Evolutionary conservation across 805 yeast genomes (phyloP), one percentile per base, ranked within the genome.

Genomic region (Candida tammaniensis): DNA sequence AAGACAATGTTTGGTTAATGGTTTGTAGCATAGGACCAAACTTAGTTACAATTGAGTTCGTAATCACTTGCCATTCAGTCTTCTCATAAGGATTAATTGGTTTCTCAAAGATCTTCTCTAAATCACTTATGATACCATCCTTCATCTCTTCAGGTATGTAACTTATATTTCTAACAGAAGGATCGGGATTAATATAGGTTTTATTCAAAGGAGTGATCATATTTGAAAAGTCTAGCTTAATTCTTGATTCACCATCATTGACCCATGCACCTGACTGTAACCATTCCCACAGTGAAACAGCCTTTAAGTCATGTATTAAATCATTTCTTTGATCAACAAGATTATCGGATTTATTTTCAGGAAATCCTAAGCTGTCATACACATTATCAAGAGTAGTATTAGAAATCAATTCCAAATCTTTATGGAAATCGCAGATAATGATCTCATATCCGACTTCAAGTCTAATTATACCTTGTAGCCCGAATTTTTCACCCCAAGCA

Each of bases 401-500:
- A 1, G 74, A 64, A 5, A 76, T 64, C 21, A 78, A 42, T 37
- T 66, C 66, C 5, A 76, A 28, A 36, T 72, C 68, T n/a, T 64
- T 68, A n/a, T 48, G 36, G 52, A 80, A 78, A 47, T 78, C 76
- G 55, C 86, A 80, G 9, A 79, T 35, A 9, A 79, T 64, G n/a
- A 78, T 63, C 49, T 79, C 86, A 49, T 67, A 80, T 0, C 83
- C 83, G 27, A 74, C 57, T 48, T 80, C 85, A 13, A 78, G 60
- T 44, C 86, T 58, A 5, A 80, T 57, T 16, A 68, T 57, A 0
- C 85, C 86, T 51, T 79, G 81, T 15, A 80, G 54, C 1, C 80
- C 80, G 35, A 72, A 73, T 12, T 61, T 50, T 34, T 62, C 40
- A 11, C 74, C 74, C 84, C 84, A 79, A 14, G 60, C 42, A 51